Conservation (phyloP, 176 grass and related monocot genomes). For the Cenchrus fungigraminus region DNA sequence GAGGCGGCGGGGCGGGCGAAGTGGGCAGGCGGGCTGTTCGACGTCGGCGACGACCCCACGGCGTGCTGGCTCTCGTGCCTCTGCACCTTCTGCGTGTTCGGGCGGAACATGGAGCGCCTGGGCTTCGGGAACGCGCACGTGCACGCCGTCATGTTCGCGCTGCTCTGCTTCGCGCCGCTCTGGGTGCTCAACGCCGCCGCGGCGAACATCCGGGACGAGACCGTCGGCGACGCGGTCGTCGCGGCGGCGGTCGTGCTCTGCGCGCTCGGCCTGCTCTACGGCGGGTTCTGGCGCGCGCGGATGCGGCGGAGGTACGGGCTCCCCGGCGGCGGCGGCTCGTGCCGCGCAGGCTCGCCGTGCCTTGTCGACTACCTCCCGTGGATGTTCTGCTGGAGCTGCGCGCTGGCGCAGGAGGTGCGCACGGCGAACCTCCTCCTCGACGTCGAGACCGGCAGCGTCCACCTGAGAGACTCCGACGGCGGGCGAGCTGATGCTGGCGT, state of each 20-base stretch:
- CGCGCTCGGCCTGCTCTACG: slow-evolving; percentile 64
- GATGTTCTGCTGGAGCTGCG: slow-evolving; percentile 67
- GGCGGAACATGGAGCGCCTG: slow-evolving; percentile 84
- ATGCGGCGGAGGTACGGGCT: slow-evolving; percentile 41
- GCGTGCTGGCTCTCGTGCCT: slow-evolving; percentile 61
- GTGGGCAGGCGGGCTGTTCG: slow-evolving; percentile 63
- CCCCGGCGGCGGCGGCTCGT: background rate
- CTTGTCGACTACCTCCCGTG: slow-evolving; percentile 35
- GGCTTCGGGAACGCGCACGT: slow-evolving; percentile 75
- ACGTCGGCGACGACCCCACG: slow-evolving; percentile 57
- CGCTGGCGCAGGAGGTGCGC: slow-evolving; percentile 73
- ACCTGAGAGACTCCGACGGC: background rate
- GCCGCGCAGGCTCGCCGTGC: slow-evolving; percentile 12
- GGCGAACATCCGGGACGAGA: slow-evolving; percentile 56
- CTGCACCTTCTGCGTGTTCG: slow-evolving; percentile 80
- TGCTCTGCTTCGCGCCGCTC: slow-evolving; percentile 73
- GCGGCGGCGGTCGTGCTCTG: slow-evolving; percentile 56
- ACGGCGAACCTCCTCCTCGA: slow-evolving; percentile 58
- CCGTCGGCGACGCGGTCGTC: slow-evolving; percentile 42
- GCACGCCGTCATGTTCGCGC: slow-evolving; percentile 59
- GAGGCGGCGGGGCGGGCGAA: background rate
- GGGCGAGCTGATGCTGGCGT: background rate
- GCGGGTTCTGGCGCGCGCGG: slow-evolving; percentile 64
- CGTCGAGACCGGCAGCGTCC: slow-evolving; percentile 36
- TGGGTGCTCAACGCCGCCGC: slow-evolving; percentile 75